A percentile compares a stretch with the other conserved stretches of the same genome.
phyloP scores from a whole-genome alignment of 495 filamentous ascomycete genomes.

The Mytilinidion resinicola region DNA sequence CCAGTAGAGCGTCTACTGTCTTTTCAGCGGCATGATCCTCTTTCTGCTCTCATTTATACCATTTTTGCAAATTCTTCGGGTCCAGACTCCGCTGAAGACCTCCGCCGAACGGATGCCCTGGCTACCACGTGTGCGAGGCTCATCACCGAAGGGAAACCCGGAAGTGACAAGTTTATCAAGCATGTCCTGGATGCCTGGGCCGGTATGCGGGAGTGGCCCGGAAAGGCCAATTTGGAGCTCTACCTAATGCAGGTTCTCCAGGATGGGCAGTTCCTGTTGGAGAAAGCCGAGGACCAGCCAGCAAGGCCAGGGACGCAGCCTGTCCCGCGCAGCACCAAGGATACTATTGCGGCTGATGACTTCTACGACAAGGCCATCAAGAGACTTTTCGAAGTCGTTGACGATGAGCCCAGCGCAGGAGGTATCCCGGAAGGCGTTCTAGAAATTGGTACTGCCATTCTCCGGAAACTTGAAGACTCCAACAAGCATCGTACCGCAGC shows the following conservation, averaged over 20 bases:
- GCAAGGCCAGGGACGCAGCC: constrained; percentile 57
- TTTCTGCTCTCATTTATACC: constrained; percentile 80
- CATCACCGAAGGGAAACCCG: constrained; percentile 52
- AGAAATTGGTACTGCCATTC: constrained; percentile 73
- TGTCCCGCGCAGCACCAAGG: constrained; percentile 55
- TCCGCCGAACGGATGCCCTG: constrained; percentile 73
- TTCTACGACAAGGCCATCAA: constrained; percentile 82
- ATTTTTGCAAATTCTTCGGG: constrained; percentile 81
- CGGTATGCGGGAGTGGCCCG: constrained; percentile 79
- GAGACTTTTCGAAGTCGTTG: constrained; percentile 77
- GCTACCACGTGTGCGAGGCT: constrained; percentile 79
- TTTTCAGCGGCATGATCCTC: constrained; percentile 79
- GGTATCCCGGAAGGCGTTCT: constrained; percentile 80
- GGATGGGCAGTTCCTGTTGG: constrained; percentile 83
- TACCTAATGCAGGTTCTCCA: constrained; percentile 91
- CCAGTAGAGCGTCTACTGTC: constrained; percentile 67
- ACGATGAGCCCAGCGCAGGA: constrained; percentile 63
- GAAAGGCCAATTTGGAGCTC: constrained; percentile 80
- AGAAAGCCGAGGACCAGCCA: constrained; percentile 60
- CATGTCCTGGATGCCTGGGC: constrained; percentile 78
- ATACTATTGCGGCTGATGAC: constrained; percentile 74
- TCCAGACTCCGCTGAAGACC: constrained; percentile 69
- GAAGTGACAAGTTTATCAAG: constrained; percentile 60
- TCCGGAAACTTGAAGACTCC: constrained; percentile 64
- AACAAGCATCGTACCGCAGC: constrained; percentile 67